phyloP scores from a whole-genome alignment of 805 yeast genomes.

The Yamadazyma endophytica region DNA sequence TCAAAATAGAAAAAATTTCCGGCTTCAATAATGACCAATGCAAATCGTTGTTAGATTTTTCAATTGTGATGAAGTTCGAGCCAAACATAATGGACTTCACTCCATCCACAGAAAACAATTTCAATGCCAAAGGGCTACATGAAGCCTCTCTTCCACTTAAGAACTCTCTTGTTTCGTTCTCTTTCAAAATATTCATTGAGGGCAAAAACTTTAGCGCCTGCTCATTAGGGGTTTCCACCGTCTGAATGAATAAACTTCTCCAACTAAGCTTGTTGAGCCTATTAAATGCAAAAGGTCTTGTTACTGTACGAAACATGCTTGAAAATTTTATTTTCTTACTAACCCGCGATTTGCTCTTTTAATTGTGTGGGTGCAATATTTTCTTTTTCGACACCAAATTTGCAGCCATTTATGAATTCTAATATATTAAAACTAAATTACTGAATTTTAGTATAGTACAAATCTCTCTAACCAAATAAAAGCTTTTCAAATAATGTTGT shows the following conservation, averaged over 20 bases:
- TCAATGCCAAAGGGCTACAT: conserved; percentile 72
- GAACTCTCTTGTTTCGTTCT: conserved; percentile 68
- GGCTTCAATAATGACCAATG: conserved; percentile 64
- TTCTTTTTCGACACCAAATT: too few relatives aligned
- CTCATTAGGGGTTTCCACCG: conserved; percentile 81
- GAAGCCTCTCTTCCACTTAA: conserved; percentile 71
- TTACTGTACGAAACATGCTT: too few relatives aligned
- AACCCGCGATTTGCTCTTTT: too few relatives aligned
- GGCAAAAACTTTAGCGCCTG: conserved; percentile 84
- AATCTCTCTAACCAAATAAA: conserved; percentile 29
- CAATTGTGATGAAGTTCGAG: conserved; percentile 77
- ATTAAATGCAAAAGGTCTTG: too few relatives aligned
- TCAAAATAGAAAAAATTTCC: conserved; percentile 56
- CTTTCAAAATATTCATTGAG: conserved; percentile 57
- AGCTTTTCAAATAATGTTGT: conserved; percentile 49
- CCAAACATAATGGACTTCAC: conserved; percentile 76
- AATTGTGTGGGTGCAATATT: too few relatives aligned
- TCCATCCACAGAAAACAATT: conserved; percentile 72
- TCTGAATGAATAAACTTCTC: conserved; percentile 60
- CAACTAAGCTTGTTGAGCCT: too few relatives aligned
- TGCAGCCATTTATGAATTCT: too few relatives aligned
- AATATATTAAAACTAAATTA: too few relatives aligned
- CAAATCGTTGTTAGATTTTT: conserved; percentile 49
- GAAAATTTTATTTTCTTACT: too few relatives aligned
- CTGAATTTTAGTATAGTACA: too few relatives aligned